Base-by-base conservation (phyloP, 1,284 basidiomycete species). In the Leccinum fuscescens region DNA sequence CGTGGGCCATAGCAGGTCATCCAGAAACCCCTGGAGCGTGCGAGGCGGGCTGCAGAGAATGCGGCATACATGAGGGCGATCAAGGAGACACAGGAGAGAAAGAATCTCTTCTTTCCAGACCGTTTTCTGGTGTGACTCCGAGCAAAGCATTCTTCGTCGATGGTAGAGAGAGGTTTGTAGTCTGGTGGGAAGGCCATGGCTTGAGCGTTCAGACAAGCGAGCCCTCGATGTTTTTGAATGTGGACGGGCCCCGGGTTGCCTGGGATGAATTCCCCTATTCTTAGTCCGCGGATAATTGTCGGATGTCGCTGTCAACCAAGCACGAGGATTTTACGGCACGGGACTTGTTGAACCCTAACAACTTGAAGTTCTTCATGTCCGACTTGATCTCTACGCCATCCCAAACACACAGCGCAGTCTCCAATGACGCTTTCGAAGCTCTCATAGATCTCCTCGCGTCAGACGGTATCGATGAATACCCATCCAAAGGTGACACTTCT, bases 381-480 rank as follows among this genome's bases (percentile, higher is more conserved):
- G 68, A 69, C 59, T 55, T 67, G 63, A 61, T 69, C 37, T 64
- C 70, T 1, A 72, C 67, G 3, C 68, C 66, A 1, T 64, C 69
- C 12, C 68, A 62, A 17, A 49, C 62, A 3, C 71, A 59, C 44
- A 70, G 60, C 53, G 2, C 39, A 4, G 66, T 73, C 65, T 69
- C 67, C 11, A 72, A 60, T 39, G 66, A 69, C 12, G 64, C 67
- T n/a, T 77, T 75, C 39, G 73, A 75, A 22, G 61, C 60, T 0
- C 70, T 75, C 50, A 72, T 75, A 29, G 73, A 77, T 35, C 65
- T 75, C 39, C 67, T 75, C 3, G 65, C 75, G 11, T 65, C 69
- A 4, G 74, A 76, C 31, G 73, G 72, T 27, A 31, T 61, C 15
- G 65, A 71, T 29, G 60, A 71, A 39, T 33, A 58, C 35, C 35